phyloP scores from a whole-genome alignment of 106 monocot genomes.

The Dendrobium nobile region DNA sequence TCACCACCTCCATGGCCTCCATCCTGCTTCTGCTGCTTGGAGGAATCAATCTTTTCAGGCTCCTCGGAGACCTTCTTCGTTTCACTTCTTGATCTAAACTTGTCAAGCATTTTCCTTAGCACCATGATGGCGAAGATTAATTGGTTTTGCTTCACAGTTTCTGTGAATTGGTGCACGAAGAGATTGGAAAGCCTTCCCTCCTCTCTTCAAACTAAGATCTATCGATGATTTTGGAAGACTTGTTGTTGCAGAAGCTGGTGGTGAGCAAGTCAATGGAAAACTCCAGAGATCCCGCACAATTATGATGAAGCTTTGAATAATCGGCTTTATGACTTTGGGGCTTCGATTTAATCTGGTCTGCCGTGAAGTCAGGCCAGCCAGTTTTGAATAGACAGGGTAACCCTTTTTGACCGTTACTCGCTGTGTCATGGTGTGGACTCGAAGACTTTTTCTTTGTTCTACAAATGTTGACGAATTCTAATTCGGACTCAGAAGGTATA shows the following conservation, averaged over 20 bases:
- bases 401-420: not conserved
- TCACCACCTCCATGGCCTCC: not conserved
- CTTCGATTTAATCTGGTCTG: not conserved
- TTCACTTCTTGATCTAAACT: not conserved
- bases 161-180: not conserved
- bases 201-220: too few species aligned
- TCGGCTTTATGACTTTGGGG: not conserved
- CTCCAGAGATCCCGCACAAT: not conserved
- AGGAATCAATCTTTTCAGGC: not conserved
- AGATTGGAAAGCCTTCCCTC: not conserved
- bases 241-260: not conserved
- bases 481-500: too few species aligned
- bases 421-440: not conserved
- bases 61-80: constrained; percentile 3
- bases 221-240: too few species aligned
- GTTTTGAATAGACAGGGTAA: not conserved
- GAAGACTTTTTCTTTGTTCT: not conserved
- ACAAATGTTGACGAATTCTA: too few species aligned
- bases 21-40: not conserved
- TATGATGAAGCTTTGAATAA: not conserved
- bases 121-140: not conserved
- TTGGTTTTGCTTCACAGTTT: not conserved
- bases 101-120: constrained; percentile 9
- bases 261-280: not conserved
- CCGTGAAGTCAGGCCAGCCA: not conserved